Percentiles rank a stretch among this genome's conserved stretches.
Conservation (phyloP, 352 stramenopile species). For the Phytophthora hibernalis region DNA sequence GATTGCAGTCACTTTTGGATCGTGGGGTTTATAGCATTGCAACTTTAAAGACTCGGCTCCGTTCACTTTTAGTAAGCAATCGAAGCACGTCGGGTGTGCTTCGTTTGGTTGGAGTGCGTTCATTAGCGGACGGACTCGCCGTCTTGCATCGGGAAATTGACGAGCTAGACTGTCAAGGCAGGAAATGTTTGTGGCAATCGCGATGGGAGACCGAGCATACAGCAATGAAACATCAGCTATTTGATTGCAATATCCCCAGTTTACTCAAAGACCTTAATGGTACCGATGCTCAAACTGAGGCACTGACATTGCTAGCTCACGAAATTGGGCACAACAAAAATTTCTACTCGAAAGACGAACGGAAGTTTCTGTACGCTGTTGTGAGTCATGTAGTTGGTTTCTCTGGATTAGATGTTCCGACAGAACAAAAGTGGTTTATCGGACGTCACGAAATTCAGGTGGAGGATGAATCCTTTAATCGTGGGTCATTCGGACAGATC, state of each 20-base stretch:
- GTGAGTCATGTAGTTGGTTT: not conserved
- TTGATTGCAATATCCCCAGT: not conserved
- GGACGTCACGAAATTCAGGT: not conserved
- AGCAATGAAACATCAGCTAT: slow-evolving; percentile 4
- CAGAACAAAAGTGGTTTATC: slow-evolving; percentile 4
- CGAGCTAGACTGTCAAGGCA: not conserved
- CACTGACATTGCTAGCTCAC: not conserved
- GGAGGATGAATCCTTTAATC: not conserved
- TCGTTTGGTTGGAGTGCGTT: not conserved
- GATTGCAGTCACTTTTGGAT: not conserved
- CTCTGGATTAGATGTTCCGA: not conserved
- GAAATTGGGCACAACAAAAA: slow-evolving; percentile 6
- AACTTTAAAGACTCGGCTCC: not conserved
- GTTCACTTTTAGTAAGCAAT: slow-evolving; percentile 1
- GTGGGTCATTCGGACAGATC: slow-evolving; percentile 4
- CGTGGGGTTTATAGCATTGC: not conserved
- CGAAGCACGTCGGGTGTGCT: not conserved
- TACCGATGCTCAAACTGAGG: slow-evolving; percentile 1
- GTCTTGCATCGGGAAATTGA: slow-evolving; percentile 13
- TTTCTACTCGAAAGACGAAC: slow-evolving; percentile 2
- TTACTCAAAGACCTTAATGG: not conserved
- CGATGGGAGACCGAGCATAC: slow-evolving; percentile 5
- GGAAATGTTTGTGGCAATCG: not conserved
- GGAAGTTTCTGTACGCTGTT: not conserved
- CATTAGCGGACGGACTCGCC: not conserved